phyloP scores from a whole-genome alignment of 805 yeast species.

The Metschnikowia koreensis region DNA sequence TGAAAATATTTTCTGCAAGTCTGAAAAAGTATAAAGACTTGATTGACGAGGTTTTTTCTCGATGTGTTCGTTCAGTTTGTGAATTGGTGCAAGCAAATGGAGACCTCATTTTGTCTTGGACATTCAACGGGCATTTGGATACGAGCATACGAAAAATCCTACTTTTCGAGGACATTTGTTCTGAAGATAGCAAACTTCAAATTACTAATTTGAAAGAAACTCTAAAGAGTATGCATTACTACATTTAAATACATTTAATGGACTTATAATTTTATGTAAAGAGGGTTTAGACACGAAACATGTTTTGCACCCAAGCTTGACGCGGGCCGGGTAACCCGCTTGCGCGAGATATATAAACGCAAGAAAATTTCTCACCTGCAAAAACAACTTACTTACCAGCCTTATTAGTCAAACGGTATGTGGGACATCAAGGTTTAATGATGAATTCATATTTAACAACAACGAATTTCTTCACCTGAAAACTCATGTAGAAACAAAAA shows the following conservation, averaged over 20 bases:
- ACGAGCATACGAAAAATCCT: slow-evolving; percentile 15
- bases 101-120: slow-evolving; percentile 9
- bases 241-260: background rate
- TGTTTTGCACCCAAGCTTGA: slow-evolving; percentile 7
- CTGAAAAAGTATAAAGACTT: background rate
- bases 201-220: background rate
- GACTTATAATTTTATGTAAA: background rate
- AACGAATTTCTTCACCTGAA: slow-evolving; percentile 75
- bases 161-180: background rate
- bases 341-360: slow-evolving; percentile 12
- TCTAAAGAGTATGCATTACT: slow-evolving; percentile 1
- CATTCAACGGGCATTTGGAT: slow-evolving; percentile 16
- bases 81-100: background rate
- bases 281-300: background rate
- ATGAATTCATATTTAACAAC: slow-evolving; percentile 21
- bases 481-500: slow-evolving; percentile 52
- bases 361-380: slow-evolving; percentile 1
- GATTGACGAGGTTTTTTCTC: background rate
- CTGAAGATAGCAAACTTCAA: background rate
- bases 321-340: slow-evolving; percentile 18
- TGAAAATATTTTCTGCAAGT: background rate
- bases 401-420: slow-evolving; percentile 16
- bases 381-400: no score
- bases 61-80: background rate
- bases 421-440: slow-evolving; percentile 13